Evolutionary conservation across 1,139 yeast genomes (phyloP).

Genomic region (Pichia kudriavzevii): DNA sequence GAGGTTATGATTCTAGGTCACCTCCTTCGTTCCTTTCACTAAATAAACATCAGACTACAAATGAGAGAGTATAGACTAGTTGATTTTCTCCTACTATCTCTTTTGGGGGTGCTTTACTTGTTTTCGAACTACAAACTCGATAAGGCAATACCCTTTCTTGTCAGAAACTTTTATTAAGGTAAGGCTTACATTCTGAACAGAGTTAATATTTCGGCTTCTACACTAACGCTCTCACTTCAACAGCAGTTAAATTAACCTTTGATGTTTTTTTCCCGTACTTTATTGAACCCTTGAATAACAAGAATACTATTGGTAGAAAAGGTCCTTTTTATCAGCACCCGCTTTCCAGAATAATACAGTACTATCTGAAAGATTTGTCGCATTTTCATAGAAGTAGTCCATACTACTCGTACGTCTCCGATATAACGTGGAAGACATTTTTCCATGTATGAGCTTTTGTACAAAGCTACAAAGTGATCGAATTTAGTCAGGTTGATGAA

Average conservation of each 20-base stretch:
- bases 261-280: constrained; percentile 21
- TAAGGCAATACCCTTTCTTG: constrained; percentile 12
- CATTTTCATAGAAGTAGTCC: constrained; percentile 16
- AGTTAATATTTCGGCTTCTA: background rate
- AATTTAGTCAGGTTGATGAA: constrained; percentile 20
- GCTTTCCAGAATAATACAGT: constrained; percentile 15
- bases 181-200: background rate
- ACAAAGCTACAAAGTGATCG: constrained; percentile 27
- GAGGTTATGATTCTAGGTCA: no score
- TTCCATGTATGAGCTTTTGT: constrained; percentile 22
- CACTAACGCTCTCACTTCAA: constrained; percentile 1
- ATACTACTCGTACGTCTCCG: constrained; percentile 22
- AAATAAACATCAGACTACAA: no score
- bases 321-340: constrained; percentile 23
- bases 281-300: constrained; percentile 23
- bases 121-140: constrained; percentile 19
- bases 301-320: constrained; percentile 19
- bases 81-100: constrained; percentile 16
- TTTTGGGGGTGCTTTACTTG: constrained; percentile 17
- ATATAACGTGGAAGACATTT: constrained; percentile 25
- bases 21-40: no score
- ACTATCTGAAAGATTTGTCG: constrained; percentile 16
- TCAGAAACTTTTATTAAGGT: constrained; percentile 6
- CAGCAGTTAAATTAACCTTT: constrained; percentile 14
- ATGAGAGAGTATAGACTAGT: constrained; percentile 25